Conservation (phyloP, 163 green algal genomes). For the Coccomyxa subellipsoidea region DNA sequence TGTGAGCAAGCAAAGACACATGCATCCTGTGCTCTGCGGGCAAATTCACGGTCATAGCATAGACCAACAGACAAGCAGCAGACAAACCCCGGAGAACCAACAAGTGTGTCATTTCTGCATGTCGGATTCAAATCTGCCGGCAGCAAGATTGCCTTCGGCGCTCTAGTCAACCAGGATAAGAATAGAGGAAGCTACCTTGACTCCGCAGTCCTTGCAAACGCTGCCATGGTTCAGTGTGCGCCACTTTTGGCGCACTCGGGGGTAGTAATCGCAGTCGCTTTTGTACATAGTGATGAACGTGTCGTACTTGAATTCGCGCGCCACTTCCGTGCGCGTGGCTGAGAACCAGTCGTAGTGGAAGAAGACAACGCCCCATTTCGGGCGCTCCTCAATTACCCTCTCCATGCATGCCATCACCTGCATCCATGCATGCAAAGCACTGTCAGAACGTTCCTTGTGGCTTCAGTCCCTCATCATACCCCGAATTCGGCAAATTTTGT, state of each 20-base stretch:
- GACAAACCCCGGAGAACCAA: too few relatives aligned
- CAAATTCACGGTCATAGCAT: too few relatives aligned
- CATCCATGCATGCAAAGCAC: not conserved
- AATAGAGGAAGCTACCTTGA: too few relatives aligned
- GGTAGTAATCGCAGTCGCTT: constrained; percentile 7
- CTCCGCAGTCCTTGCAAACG: not conserved
- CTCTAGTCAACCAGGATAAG: too few relatives aligned
- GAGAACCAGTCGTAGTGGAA: constrained; percentile 7
- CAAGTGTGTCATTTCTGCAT: too few relatives aligned
- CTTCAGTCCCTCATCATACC: too few relatives aligned
- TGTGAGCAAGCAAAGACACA: too few relatives aligned
- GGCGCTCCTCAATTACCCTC: not conserved
- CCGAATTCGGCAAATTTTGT: too few relatives aligned
- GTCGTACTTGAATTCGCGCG: not conserved
- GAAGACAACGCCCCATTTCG: not conserved
- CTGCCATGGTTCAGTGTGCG: not conserved
- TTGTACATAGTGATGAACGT: not conserved
- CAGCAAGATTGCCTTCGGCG: too few relatives aligned
- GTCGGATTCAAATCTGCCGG: too few relatives aligned
- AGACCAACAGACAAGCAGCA: too few relatives aligned
- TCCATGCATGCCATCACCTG: constrained; percentile 5
- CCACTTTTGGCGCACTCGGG: not conserved
- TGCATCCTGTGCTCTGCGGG: not conserved
- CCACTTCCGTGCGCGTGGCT: not conserved
- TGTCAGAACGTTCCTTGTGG: too few relatives aligned